phyloP scores from a whole-genome alignment of 495 filamentous ascomycete species.

The Talaromyces wortmannii region DNA sequence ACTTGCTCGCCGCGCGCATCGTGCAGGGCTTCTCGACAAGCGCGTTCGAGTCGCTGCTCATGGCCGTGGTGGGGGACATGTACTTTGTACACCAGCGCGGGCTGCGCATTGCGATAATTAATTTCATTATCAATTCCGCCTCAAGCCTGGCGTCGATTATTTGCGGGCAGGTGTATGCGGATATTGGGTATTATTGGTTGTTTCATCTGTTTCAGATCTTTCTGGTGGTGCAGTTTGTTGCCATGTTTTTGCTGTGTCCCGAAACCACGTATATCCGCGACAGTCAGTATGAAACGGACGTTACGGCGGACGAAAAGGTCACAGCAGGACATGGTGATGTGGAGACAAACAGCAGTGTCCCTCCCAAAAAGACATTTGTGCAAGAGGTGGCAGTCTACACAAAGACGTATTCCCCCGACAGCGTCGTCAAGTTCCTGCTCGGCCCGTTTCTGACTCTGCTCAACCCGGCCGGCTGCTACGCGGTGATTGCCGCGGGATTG shows the following conservation, averaged over 20 bases:
- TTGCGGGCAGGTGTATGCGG: conserved; percentile 44
- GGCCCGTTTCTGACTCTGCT: background rate
- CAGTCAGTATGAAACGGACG: conserved; percentile 19
- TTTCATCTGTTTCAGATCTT: conserved; percentile 13
- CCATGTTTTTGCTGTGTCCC: conserved; percentile 15
- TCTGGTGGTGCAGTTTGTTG: conserved; percentile 5
- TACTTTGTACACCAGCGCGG: conserved; percentile 58
- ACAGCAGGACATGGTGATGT: no score
- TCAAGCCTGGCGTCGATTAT: conserved; percentile 44
- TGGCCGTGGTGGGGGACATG: conserved; percentile 47
- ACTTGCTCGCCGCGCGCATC: conserved; percentile 25
- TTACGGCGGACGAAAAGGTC: background rate
- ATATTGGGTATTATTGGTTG: conserved; percentile 10
- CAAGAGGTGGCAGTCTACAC: background rate
- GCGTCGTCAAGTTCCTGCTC: background rate
- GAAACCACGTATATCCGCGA: conserved; percentile 21
- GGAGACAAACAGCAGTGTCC: background rate
- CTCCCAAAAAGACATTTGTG: background rate
- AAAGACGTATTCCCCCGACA: background rate
- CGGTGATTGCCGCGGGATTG: background rate
- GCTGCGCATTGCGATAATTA: conserved; percentile 55
- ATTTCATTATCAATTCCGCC: conserved; percentile 47
- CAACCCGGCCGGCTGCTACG: background rate
- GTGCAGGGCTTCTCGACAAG: conserved; percentile 49
- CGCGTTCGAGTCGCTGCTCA: conserved; percentile 51